Evolutionary conservation across 345 rosid species (phyloP), one percentile per base, ranked within the genome.

Genomic region (Eucalyptus lansdowneana): DNA sequence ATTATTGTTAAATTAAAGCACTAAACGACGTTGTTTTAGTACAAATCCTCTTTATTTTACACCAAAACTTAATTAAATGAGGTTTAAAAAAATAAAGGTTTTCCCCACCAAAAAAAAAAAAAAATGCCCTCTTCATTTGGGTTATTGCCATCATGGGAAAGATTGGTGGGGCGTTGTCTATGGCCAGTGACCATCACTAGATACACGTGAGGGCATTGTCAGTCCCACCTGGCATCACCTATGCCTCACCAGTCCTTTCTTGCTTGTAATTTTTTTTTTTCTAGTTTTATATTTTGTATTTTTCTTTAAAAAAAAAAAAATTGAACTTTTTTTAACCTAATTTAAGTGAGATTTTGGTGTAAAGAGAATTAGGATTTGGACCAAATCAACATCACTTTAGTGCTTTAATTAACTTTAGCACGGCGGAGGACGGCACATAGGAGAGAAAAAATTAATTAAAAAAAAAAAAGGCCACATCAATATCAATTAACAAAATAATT

Each of bases 1-100:
- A 58, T 58, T 58, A 58, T 27, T 24, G 65, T 58, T 58, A 58
- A 58, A 58, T 25, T 58, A 11, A 25, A 56, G 7, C 14, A 58
- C 14, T 5, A 17, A 60, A 12, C 15, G 31, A 60, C 0, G 2
- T 1, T 0, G 1, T 27, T 60, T 60, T 60, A 27, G 8, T 27
- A 29, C 4, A 27, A 60, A 60, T 60, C 8, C 31, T 60, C 1
- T 24, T 27, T 27, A 27, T 27, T 27, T 13, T 60, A 27, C 34
- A 12, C 69, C 31, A 27, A 60, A 60, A 6, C n/a, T 60, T 60
- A 27, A 60, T 60, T 60, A 60, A 2, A 12, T 13, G n/a, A 12
- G 16, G 34, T 60, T 60, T 27, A 13, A 6, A 60, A 60, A 60
- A 6, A 7, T 60, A 27, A 60, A 60, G n/a, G 31, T 12, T 25